Base-by-base conservation (phyloP, 2,329 filamentous ascomycete genomes). In the Paecilomyces sp. region DNA sequence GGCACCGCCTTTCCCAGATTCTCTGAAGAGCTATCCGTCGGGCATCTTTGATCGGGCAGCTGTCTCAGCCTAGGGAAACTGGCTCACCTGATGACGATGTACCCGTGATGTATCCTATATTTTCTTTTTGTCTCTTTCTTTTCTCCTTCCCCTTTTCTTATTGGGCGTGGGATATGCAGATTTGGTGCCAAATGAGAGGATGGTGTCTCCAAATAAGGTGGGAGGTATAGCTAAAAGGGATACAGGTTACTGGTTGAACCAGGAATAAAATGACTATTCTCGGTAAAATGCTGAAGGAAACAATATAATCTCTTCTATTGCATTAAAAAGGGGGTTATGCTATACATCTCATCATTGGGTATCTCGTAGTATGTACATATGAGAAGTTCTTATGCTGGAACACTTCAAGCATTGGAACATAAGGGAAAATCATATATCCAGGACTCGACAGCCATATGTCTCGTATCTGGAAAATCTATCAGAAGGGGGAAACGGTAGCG, bases 11-110 rank as follows among this genome's bases (percentile, higher is more conserved):
- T 6, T 28, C 25, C 25, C 25, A 3, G 6, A 28, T 28, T 3
- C 25, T 28, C 25, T 28, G 36, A 41, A 12, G 15, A 41, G 13
- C 36, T 41, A 15, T n/a, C 36, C 36, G 36, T 41, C 36, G n/a
- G 36, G 36, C 36, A 41, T 13, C 36, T 41, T 12, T 41, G 13
- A 41, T 41, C n/a, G 36, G 36, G 36, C 36, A 41, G 36, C 65
- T 22, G 57, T 57, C 51, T 63, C 62, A 66, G 63, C 64, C 63
- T 63, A 60, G 58, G 61, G 64, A 34, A 60, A 28, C n/a, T 13
- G 13, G 13, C 3, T 15, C n/a, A 13, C 36, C 13, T 36, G 58
- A 53, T 41, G 30, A 33, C n/a, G 13, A 18, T 30, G 24, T 60
- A 58, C 58, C 59, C 66, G 65, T 63, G 33, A 41, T 62, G 25